Conservation (phyloP, 805 yeast species). For the Saturnispora saitoi region DNA sequence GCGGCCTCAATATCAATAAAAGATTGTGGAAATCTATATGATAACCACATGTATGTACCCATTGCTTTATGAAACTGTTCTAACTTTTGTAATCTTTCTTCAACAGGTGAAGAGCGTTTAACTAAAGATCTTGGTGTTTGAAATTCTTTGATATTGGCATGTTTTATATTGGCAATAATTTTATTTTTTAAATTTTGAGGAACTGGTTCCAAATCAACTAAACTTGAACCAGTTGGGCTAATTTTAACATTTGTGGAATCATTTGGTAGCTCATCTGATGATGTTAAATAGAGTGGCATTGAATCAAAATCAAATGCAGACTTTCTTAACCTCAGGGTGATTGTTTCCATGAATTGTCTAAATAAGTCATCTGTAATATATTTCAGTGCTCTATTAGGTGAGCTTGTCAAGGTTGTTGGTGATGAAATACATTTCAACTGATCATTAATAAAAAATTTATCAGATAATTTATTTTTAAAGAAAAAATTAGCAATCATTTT, state of each 20-base stretch:
- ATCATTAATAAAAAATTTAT: slow-evolving; percentile 25
- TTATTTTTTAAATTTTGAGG: slow-evolving; percentile 19
- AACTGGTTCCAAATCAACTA: slow-evolving; percentile 24
- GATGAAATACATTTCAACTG: slow-evolving; percentile 32
- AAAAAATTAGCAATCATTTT: slow-evolving; percentile 22
- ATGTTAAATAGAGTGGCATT: slow-evolving; percentile 25
- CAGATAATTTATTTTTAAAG: slow-evolving; percentile 17
- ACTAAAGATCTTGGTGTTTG: slow-evolving; percentile 15
- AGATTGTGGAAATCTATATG: slow-evolving; percentile 75
- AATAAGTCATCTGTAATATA: slow-evolving; percentile 33
- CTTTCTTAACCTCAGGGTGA: slow-evolving; percentile 45
- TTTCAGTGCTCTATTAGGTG: slow-evolving; percentile 19
- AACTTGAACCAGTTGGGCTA: slow-evolving; percentile 8
- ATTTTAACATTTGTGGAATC: slow-evolving; percentile 12
- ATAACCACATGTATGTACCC: slow-evolving; percentile 72
- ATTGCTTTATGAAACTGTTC: slow-evolving; percentile 65
- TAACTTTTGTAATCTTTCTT: slow-evolving; percentile 29
- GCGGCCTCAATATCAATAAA: slow-evolving; percentile 76
- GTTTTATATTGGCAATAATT: slow-evolving; percentile 11
- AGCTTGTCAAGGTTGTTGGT: slow-evolving; percentile 21
- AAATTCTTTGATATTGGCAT: slow-evolving; percentile 13
- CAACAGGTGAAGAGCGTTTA: slow-evolving; percentile 20
- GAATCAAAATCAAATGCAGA: slow-evolving; percentile 43
- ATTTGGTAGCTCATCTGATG: slow-evolving; percentile 14
- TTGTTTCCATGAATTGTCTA: slow-evolving; percentile 40